Evolutionary conservation across 495 filamentous ascomycete genomes (phyloP), one percentile per base, ranked within the genome.

Genomic region (Aspergillus funiculosus): DNA sequence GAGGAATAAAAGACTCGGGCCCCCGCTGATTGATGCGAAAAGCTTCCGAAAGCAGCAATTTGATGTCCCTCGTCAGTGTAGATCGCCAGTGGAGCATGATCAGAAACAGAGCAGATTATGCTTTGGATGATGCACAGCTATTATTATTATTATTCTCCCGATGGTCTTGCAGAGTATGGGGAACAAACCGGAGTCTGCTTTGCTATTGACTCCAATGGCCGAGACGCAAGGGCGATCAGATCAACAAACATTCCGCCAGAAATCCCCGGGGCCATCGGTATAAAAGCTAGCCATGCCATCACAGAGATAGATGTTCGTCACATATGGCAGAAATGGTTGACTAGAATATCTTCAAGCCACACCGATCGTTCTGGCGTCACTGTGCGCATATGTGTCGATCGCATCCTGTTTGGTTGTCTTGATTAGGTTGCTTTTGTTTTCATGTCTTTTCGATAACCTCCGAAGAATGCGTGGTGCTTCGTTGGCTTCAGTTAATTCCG

Each of bases 11-110:
- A n/a, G n/a, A n/a, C n/a, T n/a, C n/a, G n/a, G n/a, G n/a, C n/a
- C n/a, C n/a, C n/a, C n/a, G 25, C 18, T 31, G 44, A 26, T 22
- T 18, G 10, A 18, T 17, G 30, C 32, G 20, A 22, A 31, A 50
- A 39, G 14, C 31, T 44, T 17, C 40, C 40, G 48, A 32, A 45
- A 26, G 35, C 25, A 24, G 38, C 30, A 34, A 34, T 34, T 7
- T 15, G 30, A 34, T 0, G 30, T 17, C 7, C 13, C n/a, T 15
- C 18, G 30, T 34, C 13, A 15, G n/a, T 34, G 30, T 34, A n/a
- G 30, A 34, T 34, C 30, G 18, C 11, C 30, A 13, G 13, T 15
- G 30, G 30, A 15, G 26, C 18, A 15, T 34, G 30, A 34, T 34
- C 30, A 34, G 30, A 34, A 15, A 2, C 30, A 15, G 30, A 15